A percentile compares a stretch with the other conserved stretches of the same genome.
Evolutionary conservation across 805 yeast genomes (phyloP).

Genomic region (Metschnikowia reukaufii): DNA sequence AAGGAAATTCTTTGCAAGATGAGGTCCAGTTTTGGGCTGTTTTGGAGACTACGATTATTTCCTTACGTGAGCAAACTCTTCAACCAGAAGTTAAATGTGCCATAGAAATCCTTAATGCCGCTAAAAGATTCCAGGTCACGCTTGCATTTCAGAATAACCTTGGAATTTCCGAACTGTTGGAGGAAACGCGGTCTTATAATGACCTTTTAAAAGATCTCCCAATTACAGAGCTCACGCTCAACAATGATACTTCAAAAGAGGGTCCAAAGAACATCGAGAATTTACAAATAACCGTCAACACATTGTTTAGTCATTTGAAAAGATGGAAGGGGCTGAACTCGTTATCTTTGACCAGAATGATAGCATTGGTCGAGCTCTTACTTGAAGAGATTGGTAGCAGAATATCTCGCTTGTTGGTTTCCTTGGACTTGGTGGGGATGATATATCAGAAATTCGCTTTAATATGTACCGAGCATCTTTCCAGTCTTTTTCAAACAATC

Average conservation of each 20-base stretch:
- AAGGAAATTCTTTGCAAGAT: constrained; percentile 54
- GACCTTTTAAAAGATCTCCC: constrained; percentile 72
- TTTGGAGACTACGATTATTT: constrained; percentile 57
- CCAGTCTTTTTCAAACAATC: constrained; percentile 46
- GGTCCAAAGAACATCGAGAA: constrained; percentile 32
- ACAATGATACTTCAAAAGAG: constrained; percentile 15
- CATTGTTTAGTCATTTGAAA: constrained; percentile 62
- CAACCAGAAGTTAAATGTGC: constrained; percentile 56
- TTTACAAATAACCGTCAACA: constrained; percentile 45
- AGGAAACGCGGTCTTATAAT: constrained; percentile 54
- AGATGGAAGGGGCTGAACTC: constrained; percentile 51
- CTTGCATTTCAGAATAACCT: constrained; percentile 71
- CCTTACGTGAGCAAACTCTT: constrained; percentile 58
- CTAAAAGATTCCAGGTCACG: constrained; percentile 79
- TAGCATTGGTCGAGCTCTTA: constrained; percentile 64
- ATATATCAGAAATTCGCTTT: constrained; percentile 39
- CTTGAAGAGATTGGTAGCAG: constrained; percentile 54
- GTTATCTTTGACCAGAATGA: constrained; percentile 65
- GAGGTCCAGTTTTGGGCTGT: constrained; percentile 81
- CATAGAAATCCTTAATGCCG: constrained; percentile 58
- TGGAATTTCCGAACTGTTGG: constrained; percentile 57
- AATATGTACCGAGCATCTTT: constrained; percentile 22
- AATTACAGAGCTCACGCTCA: constrained; percentile 47
- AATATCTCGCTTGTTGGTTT: constrained; percentile 39
- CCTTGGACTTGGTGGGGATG: constrained; percentile 45